Evolutionary conservation across 192 early-diverging fungal species (phyloP).

Genomic region (Podila minutissima): DNA sequence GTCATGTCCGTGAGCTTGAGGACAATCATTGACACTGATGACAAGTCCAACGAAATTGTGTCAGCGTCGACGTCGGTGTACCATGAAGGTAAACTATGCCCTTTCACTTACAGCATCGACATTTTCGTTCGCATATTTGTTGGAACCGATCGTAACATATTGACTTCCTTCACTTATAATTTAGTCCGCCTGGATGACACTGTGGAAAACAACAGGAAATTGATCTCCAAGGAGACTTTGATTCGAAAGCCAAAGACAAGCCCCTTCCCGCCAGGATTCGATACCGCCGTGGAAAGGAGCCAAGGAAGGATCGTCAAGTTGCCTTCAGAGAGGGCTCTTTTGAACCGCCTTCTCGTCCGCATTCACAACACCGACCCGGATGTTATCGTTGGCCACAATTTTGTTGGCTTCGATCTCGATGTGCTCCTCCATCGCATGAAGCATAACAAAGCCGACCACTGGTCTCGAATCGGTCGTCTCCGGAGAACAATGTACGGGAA

Average conservation of each 20-base stretch:
- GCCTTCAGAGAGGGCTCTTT: constrained; percentile 77
- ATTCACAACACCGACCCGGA: constrained; percentile 89
- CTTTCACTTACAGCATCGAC: not conserved
- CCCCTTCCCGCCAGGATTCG: constrained; percentile 86
- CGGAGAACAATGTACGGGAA: constrained; percentile 69
- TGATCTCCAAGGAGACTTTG: constrained; percentile 61
- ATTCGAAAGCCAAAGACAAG: constrained; percentile 78
- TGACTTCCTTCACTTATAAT: not conserved
- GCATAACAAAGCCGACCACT: constrained; percentile 74
- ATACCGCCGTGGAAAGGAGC: constrained; percentile 57
- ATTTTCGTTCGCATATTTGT: not conserved
- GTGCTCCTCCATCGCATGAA: constrained; percentile 95
- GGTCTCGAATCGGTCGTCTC: constrained; percentile 92
- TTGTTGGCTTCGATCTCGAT: constrained; percentile 94
- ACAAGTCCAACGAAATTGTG: constrained; percentile 91
- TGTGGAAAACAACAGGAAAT: constrained; percentile 39
- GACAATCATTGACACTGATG: constrained; percentile 83
- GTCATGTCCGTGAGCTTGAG: constrained; percentile 89
- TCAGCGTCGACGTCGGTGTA: constrained; percentile 80
- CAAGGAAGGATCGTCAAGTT: constrained; percentile 66
- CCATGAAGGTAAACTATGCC: constrained; percentile 61
- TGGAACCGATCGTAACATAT: not conserved
- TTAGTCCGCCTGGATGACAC: constrained; percentile 66
- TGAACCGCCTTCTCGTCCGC: constrained; percentile 79
- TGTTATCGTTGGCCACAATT: constrained; percentile 95